phyloP scores from a whole-genome alignment of 2,329 filamentous ascomycete species.

The Epichloe bromicola region DNA sequence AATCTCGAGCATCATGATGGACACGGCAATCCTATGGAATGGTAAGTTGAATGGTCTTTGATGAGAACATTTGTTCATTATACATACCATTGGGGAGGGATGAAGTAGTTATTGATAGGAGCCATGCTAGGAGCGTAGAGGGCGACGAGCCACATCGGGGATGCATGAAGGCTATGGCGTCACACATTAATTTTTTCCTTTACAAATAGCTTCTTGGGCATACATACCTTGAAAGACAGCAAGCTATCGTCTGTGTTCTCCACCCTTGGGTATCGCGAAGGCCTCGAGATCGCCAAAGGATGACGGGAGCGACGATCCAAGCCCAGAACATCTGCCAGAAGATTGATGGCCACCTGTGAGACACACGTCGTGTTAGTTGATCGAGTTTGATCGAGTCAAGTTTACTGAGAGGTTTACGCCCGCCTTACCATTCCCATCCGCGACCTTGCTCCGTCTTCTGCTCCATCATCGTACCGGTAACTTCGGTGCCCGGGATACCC shows the following conservation, averaged over 20 bases:
- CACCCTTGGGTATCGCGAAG: slow-evolving; percentile 55
- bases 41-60: background rate
- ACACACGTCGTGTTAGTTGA: background rate
- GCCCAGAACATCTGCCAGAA: slow-evolving; percentile 54
- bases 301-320: slow-evolving; percentile 46
- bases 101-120: slow-evolving; percentile 38
- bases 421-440: slow-evolving; percentile 51
- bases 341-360: slow-evolving; percentile 43
- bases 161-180: slow-evolving; percentile 41
- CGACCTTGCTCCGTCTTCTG: slow-evolving; percentile 30
- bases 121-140: slow-evolving; percentile 38
- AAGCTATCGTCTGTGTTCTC: slow-evolving; percentile 48
- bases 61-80: background rate
- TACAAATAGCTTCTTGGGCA: background rate
- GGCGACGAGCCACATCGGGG: slow-evolving; percentile 54
- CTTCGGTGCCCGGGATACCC: slow-evolving; percentile 48
- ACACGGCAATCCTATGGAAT: slow-evolving; percentile 36
- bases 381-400: background rate
- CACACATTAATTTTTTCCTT: background rate
- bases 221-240: slow-evolving; percentile 31
- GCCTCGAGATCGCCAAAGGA: slow-evolving; percentile 47
- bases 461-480: slow-evolving; percentile 40
- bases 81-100: slow-evolving; percentile 49
- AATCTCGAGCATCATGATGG: slow-evolving; percentile 49
- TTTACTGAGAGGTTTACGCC: background rate